Conservation (phyloP, 768 basidiomycete genomes). For the Hypsizygus marmoreus region DNA sequence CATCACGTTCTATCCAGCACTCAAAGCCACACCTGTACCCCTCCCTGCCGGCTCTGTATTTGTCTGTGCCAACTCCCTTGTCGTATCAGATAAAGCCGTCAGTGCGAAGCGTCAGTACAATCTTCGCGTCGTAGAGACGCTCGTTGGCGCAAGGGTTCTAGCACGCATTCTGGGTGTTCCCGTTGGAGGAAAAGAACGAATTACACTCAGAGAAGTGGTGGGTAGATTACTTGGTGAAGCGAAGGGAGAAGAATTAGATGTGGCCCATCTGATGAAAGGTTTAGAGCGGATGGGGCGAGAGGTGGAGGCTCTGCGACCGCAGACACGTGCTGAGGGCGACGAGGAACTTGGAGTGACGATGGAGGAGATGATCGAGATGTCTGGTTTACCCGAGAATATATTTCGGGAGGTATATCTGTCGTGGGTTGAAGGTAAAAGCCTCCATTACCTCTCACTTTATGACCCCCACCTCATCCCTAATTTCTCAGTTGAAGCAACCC, state of each 20-base stretch:
- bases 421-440: slow-evolving; percentile 74
- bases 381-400: slow-evolving; percentile 51
- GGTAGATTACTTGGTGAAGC: slow-evolving; percentile 54
- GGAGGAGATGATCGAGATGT: slow-evolving; percentile 72
- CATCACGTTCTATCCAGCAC: slow-evolving; percentile 78
- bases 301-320: slow-evolving; percentile 55
- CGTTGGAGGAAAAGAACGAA: slow-evolving; percentile 45
- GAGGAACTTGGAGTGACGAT: slow-evolving; percentile 65
- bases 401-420: slow-evolving; percentile 74
- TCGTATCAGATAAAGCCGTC: slow-evolving; percentile 77
- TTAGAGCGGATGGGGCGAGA: slow-evolving; percentile 49
- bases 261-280: slow-evolving; percentile 45
- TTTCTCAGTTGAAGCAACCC: slow-evolving; percentile 67
- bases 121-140: slow-evolving; percentile 88
- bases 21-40: slow-evolving; percentile 65
- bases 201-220: slow-evolving; percentile 70
- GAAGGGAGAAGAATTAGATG: slow-evolving; percentile 46
- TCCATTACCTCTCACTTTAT: too few relatives aligned
- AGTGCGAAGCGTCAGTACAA: slow-evolving; percentile 83
- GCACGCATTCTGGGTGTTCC: slow-evolving; percentile 56
- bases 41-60: slow-evolving; percentile 62
- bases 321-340: slow-evolving; percentile 26
- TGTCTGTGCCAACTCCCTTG: slow-evolving; percentile 82
- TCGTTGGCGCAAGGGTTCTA: slow-evolving; percentile 76
- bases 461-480: slow-evolving; percentile 4